A percentile compares a stretch with the other conserved stretches of the same genome.
These are phyloP conservation scores for Leishmania tarentolae DNA, from an alignment of 208 protist species.

Conservation along the genomic window DNA sequence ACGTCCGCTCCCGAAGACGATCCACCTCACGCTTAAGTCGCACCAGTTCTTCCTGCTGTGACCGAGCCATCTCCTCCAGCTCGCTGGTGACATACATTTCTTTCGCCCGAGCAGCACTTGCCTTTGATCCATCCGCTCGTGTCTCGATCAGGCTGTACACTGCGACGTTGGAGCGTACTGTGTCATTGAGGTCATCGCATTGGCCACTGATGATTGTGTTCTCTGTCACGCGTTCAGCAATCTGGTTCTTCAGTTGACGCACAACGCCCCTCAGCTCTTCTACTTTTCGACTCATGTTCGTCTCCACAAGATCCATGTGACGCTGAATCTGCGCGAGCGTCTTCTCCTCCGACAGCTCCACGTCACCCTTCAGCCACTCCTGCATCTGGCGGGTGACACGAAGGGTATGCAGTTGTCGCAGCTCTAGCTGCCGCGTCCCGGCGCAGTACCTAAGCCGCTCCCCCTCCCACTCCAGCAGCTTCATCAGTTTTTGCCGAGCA, in stretches of 20 bases:
- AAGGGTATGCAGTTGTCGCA: constrained; percentile 92
- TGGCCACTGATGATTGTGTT: constrained; percentile 61
- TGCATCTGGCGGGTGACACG: constrained; percentile 95
- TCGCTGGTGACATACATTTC: constrained; percentile 81
- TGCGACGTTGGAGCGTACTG: constrained; percentile 56
- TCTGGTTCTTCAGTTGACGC: constrained; percentile 56
- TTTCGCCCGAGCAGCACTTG: constrained; percentile 44
- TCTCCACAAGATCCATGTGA: constrained; percentile 73
- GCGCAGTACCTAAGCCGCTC: constrained; percentile 74
- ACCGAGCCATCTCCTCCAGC: constrained; percentile 82
- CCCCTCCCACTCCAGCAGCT: constrained; percentile 72
- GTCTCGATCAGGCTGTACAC: constrained; percentile 69
- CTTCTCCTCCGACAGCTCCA: constrained; percentile 58
- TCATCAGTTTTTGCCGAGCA: constrained; percentile 82
- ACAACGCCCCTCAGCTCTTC: constrained; percentile 68
- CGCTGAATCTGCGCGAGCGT: constrained; percentile 67
- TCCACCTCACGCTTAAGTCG: constrained; percentile 88
- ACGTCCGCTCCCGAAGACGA: constrained; percentile 83
- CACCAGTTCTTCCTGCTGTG: constrained; percentile 87
- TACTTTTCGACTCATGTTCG: constrained; percentile 76
- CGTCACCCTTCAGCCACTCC: constrained; percentile 89
- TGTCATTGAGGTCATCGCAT: constrained; percentile 39
- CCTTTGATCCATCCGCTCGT: constrained; percentile 49
- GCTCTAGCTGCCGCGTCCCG: constrained; percentile 87
- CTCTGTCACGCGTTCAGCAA: constrained; percentile 78